Conservation (phyloP, 495 filamentous ascomycete genomes). For the Hypoxylon fuscum region DNA sequence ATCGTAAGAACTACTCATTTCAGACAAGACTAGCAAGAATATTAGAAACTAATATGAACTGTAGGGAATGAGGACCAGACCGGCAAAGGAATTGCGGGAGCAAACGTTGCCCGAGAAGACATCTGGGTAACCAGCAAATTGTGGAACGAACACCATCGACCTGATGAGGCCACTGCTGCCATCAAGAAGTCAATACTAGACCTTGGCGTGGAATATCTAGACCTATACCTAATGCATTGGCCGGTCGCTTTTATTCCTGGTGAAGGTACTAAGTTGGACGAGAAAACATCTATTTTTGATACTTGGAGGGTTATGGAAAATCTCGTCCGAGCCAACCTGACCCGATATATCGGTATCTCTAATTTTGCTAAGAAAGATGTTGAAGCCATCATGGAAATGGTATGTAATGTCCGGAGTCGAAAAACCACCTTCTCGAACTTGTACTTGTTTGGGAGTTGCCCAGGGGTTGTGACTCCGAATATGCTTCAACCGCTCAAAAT, state of each 20-base stretch:
- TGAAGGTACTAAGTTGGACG: constrained; percentile 50
- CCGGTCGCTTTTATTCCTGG: constrained; percentile 60
- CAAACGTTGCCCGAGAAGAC: constrained; percentile 64
- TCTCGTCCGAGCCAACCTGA: constrained; percentile 55
- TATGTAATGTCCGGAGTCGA: too few species aligned
- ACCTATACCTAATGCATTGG: constrained; percentile 78
- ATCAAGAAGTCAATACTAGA: constrained; percentile 68
- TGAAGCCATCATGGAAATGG: constrained; percentile 65
- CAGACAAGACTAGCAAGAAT: not conserved
- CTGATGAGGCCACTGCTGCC: constrained; percentile 67
- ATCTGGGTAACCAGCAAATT: constrained; percentile 77
- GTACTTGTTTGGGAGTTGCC: too few species aligned
- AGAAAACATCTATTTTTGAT: constrained; percentile 53
- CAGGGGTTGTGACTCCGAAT: too few species aligned
- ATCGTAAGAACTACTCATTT: constrained; percentile 8
- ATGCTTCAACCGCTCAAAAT: too few species aligned
- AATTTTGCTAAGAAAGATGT: constrained; percentile 72
- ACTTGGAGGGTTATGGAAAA: constrained; percentile 74
- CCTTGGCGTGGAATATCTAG: constrained; percentile 71
- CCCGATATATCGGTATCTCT: constrained; percentile 72
- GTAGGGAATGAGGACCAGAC: constrained; percentile 52
- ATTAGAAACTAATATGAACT: constrained; percentile 60
- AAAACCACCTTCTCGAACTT: too few species aligned
- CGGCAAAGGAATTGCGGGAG: constrained; percentile 65
- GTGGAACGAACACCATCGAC: constrained; percentile 74